A percentile compares a stretch with the other conserved stretches of the same genome.
Conservation (phyloP, 768 basidiomycete species). For the Multifurca ochricompacta region DNA sequence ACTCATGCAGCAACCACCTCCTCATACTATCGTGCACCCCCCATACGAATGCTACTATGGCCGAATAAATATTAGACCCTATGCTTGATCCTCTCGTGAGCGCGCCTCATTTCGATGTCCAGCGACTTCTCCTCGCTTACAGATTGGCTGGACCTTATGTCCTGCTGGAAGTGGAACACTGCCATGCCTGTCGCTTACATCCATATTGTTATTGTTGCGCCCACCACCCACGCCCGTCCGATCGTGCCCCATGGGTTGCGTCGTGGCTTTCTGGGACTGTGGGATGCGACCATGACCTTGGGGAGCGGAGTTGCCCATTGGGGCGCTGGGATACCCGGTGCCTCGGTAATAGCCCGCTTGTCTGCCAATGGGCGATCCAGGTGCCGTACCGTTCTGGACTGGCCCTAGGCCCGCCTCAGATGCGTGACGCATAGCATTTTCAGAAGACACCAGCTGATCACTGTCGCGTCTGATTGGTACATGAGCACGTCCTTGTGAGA, state of each 20-base stretch:
- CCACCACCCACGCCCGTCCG: slow-evolving; percentile 14
- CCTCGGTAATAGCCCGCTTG: slow-evolving; percentile 8
- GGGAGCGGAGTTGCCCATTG: slow-evolving; percentile 5
- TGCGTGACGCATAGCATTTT: slow-evolving; percentile 7
- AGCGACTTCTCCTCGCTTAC: neutral
- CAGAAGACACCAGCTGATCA: slow-evolving; percentile 14
- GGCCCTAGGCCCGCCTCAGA: slow-evolving; percentile 16
- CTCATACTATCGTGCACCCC: neutral
- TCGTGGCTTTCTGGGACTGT: slow-evolving; percentile 6
- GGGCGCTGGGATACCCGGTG: slow-evolving; percentile 7
- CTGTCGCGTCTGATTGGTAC: slow-evolving; percentile 5
- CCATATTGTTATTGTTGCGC: neutral
- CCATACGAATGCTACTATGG: neutral
- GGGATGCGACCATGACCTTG: neutral
- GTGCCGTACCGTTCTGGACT: slow-evolving; percentile 13
- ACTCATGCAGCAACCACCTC: neutral
- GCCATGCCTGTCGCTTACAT: neutral
- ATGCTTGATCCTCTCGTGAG: slow-evolving; percentile 6
- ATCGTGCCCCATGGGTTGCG: slow-evolving; percentile 14
- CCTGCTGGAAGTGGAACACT: slow-evolving; percentile 1
- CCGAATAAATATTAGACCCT: neutral
- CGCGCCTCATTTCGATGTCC: neutral
- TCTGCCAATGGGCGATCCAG: slow-evolving; percentile 15
- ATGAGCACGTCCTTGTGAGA: slow-evolving; percentile 3
- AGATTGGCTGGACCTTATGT: neutral